These are phyloP conservation scores for Diversispora eburnea DNA, from an alignment of 192 early-diverging fungal species.

Conservation along the genomic window DNA sequence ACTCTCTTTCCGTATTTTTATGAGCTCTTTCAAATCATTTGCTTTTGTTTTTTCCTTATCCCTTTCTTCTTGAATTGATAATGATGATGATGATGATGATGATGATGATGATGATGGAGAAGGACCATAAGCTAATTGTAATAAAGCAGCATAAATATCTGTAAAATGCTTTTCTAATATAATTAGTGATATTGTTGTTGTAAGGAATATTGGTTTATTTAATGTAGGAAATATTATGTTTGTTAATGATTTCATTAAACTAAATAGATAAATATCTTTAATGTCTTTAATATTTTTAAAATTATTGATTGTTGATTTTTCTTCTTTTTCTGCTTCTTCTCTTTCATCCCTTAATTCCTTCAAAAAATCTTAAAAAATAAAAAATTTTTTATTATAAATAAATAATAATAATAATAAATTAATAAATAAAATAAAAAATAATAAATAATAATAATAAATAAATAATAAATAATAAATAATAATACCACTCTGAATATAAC, in stretches of 20 bases:
- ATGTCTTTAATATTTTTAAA: conserved; percentile 1
- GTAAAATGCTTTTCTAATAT: conserved; percentile 53
- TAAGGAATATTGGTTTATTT: conserved; percentile 36
- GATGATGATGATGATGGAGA: conserved; percentile 27
- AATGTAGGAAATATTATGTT: conserved; percentile 31
- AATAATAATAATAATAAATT: neutral
- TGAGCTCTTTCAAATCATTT: too few species aligned
- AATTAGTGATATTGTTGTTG: conserved; percentile 57
- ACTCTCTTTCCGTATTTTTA: too few species aligned
- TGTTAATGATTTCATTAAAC: conserved; percentile 31
- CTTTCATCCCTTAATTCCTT: neutral
- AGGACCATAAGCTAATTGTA: conserved; percentile 70
- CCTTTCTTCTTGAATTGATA: conserved; percentile 22
- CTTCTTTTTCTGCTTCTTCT: neutral
- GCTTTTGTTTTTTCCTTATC: neutral
- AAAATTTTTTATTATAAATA: neutral
- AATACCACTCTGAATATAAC: conserved; percentile 46
- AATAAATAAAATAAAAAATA: neutral
- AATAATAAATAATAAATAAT: neutral
- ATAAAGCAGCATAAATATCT: conserved; percentile 63
- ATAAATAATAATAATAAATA: neutral
- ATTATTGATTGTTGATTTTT: neutral
- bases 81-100: neutral
- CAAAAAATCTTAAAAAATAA: neutral
- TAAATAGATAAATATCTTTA: conserved; percentile 24